These are phyloP conservation scores for Rhizoclosmatium sp. DNA, from an alignment of 192 early-diverging fungal genomes.

Conservation along the genomic window DNA sequence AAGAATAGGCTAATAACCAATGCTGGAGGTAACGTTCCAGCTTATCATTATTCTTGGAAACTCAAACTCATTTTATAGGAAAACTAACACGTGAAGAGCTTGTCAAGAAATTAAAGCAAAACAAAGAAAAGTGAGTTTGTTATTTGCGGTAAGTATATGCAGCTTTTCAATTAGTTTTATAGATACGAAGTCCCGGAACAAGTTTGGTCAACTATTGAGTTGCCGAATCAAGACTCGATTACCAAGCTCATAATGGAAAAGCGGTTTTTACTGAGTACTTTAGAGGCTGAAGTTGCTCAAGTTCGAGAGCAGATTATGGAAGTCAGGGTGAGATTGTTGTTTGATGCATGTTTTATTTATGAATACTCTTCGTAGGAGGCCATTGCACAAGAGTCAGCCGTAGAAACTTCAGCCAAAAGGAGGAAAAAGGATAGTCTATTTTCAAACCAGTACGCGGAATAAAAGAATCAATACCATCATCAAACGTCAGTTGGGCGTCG, in stretches of 20 bases:
- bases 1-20: conserved; percentile 97
- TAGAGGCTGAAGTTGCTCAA: conserved; percentile 24
- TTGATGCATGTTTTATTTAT: not conserved
- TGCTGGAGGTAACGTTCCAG: conserved; percentile 62
- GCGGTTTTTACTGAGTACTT: not conserved
- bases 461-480: not conserved
- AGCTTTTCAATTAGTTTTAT: not conserved
- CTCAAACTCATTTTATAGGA: conserved; percentile 32
- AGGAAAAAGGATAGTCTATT: too few species aligned
- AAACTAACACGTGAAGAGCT: conserved; percentile 82
- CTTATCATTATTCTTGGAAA: not conserved
- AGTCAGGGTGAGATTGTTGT: not conserved
- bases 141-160: too few species aligned
- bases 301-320: conserved; percentile 10
- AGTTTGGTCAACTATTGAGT: conserved; percentile 74
- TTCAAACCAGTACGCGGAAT: not conserved
- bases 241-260: conserved; percentile 18
- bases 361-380: too few species aligned
- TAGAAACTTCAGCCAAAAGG: too few species aligned
- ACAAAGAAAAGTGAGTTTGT: conserved; percentile 72
- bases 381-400: too few species aligned
- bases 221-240: conserved; percentile 68
- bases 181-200: conserved; percentile 75
- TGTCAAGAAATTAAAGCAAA: conserved; percentile 65
- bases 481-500: not conserved